Conservation (phyloP, 805 yeast genomes). For the Saccharomycopsis vini region DNA sequence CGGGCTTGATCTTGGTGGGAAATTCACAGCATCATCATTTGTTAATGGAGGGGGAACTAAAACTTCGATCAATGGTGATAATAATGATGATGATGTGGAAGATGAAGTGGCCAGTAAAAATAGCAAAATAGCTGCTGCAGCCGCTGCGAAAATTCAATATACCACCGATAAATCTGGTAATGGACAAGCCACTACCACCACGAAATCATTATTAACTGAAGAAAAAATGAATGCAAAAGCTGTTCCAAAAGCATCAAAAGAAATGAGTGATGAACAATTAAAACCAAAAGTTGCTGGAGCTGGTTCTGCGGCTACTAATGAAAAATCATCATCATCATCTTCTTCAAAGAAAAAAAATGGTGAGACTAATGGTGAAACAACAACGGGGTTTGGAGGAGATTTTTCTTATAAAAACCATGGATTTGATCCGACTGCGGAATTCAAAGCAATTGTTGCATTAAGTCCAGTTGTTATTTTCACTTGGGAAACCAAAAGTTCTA, state of each 20-base stretch:
- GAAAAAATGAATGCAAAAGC: neutral
- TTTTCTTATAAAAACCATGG: neutral
- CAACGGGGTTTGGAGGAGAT: neutral
- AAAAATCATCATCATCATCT: neutral
- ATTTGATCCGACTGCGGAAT: conserved; percentile 16
- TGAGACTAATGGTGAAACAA: neutral
- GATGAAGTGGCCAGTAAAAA: conserved; percentile 8
- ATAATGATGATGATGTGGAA: neutral
- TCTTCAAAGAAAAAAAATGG: neutral
- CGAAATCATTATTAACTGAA: neutral
- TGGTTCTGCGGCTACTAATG: neutral
- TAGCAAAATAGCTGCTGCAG: conserved; percentile 7
- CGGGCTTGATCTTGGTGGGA: neutral
- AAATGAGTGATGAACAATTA: neutral
- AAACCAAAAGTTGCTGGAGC: neutral
- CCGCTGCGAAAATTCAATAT: conserved; percentile 7
- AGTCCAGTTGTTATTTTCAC: conserved; percentile 17
- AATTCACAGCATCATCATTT: neutral
- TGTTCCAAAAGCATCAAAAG: neutral
- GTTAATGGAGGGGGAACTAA: neutral
- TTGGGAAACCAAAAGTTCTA: conserved; percentile 15
- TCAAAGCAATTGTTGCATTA: conserved; percentile 17
- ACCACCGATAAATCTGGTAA: neutral
- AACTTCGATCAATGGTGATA: neutral
- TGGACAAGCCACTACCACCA: neutral